Percentiles rank a stretch among this genome's conserved stretches.
Evolutionary conservation across 2,329 filamentous ascomycete genomes (phyloP).

Genomic region (Diaporthe aspalathi): DNA sequence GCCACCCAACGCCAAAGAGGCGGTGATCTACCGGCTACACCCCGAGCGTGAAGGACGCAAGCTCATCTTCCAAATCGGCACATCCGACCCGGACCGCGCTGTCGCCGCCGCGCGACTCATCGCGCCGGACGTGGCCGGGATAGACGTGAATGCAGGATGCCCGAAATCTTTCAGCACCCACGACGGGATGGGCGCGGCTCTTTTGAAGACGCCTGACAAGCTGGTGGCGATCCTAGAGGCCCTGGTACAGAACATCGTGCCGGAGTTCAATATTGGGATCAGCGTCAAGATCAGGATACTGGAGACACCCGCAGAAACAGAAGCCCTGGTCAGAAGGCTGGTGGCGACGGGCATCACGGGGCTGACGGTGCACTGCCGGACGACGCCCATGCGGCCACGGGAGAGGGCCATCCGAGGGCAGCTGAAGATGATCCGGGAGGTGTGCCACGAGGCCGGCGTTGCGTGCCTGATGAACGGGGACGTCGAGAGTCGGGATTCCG

Average conservation of each 20-base stretch:
- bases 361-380: constrained; percentile 94
- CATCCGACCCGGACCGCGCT: constrained; percentile 82
- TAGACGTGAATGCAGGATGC: constrained; percentile 98
- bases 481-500: constrained; percentile 80
- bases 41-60: constrained; percentile 79
- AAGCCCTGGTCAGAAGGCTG: constrained; percentile 79
- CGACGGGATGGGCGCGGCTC: constrained; percentile 94
- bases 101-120: constrained; percentile 87
- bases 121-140: constrained; percentile 88
- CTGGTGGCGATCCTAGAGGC: constrained; percentile 86
- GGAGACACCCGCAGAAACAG: constrained; percentile 79
- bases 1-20: constrained; percentile 66
- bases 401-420: constrained; percentile 89
- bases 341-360: constrained; percentile 91
- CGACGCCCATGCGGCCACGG: constrained; percentile 92
- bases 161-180: constrained; percentile 95
- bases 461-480: constrained; percentile 98
- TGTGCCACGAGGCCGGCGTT: constrained; percentile 87
- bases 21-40: constrained; percentile 86
- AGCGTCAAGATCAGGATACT: constrained; percentile 96
- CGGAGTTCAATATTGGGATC: constrained; percentile 87
- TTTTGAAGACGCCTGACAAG: constrained; percentile 85
- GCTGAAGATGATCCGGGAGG: constrained; percentile 81
- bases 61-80: constrained; percentile 93
- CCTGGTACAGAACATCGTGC: constrained; percentile 75